Conservation (phyloP, 257 asterid genomes). For the Perilla frutescens region DNA sequence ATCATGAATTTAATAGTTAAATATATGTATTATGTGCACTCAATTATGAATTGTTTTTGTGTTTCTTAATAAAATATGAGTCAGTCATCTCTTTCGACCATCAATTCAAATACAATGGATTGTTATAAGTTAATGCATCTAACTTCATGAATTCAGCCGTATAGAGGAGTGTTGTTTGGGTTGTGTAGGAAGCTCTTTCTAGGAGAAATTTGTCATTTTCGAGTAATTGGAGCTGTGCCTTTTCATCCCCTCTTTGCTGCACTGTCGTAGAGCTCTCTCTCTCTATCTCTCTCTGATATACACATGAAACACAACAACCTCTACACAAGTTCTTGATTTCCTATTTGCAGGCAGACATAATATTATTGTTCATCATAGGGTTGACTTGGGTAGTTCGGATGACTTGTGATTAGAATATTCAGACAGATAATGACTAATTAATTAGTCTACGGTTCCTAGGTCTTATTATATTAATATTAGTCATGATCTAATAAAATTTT, state of each 20-base stretch:
- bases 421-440: slow-evolving; percentile 14
- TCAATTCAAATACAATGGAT: no score
- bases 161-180: slow-evolving; percentile 52
- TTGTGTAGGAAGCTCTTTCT: slow-evolving; percentile 42
- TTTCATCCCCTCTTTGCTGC: slow-evolving; percentile 42
- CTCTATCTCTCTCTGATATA: background rate
- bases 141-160: background rate
- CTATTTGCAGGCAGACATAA: background rate
- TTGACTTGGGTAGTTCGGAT: slow-evolving; percentile 5
- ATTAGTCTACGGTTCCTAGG: no score
- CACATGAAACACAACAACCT: background rate
- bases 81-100: no score
- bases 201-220: slow-evolving; percentile 27
- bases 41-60: no score
- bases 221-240: slow-evolving; percentile 29
- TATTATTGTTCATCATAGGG: background rate
- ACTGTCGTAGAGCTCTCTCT: slow-evolving; percentile 43
- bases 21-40: no score
- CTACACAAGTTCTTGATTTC: background rate
- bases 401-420: slow-evolving; percentile 15
- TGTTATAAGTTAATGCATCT: no score
- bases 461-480: no score
- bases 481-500: background rate
- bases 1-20: no score
- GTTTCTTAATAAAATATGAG: no score